Conservation (phyloP, 1,284 basidiomycete species). For the Xanthoconium separans region DNA sequence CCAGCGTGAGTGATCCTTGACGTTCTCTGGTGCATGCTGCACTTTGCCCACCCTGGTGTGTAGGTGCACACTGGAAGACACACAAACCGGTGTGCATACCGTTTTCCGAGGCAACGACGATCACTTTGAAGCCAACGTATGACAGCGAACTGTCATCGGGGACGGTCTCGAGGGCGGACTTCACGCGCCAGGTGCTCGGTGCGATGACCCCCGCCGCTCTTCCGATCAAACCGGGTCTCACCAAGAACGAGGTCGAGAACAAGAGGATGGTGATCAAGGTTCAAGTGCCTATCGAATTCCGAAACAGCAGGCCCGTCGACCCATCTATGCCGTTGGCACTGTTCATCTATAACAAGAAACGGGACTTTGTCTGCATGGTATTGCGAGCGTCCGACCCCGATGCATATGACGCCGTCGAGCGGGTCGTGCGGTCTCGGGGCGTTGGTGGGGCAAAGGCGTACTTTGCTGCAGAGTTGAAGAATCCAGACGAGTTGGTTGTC, state of each 20-base stretch:
- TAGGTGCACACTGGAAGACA: slow-evolving; percentile 41
- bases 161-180: slow-evolving; percentile 35
- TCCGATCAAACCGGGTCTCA: slow-evolving; percentile 8
- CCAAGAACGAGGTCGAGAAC: slow-evolving; percentile 17
- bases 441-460: slow-evolving; percentile 52
- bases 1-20: slow-evolving; percentile 43
- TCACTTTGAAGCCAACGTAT: slow-evolving; percentile 48
- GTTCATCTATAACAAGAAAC: slow-evolving; percentile 52
- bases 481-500: slow-evolving; percentile 45
- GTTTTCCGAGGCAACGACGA: slow-evolving; percentile 41
- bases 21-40: background rate
- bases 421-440: slow-evolving; percentile 40
- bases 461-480: slow-evolving; percentile 51
- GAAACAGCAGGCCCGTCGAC: background rate
- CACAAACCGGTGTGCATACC: slow-evolving; percentile 50
- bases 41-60: slow-evolving; percentile 14
- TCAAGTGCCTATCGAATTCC: slow-evolving; percentile 39
- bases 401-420: slow-evolving; percentile 40
- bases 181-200: slow-evolving; percentile 35
- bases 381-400: slow-evolving; percentile 32
- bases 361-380: slow-evolving; percentile 49
- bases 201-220: slow-evolving; percentile 17
- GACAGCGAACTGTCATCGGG: background rate
- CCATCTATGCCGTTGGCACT: slow-evolving; percentile 22
- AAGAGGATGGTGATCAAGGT: slow-evolving; percentile 55